Evolutionary conservation across 208 protist genomes (phyloP), one percentile per base, ranked within the genome.

Genomic region (Naegleria gruberi): DNA sequence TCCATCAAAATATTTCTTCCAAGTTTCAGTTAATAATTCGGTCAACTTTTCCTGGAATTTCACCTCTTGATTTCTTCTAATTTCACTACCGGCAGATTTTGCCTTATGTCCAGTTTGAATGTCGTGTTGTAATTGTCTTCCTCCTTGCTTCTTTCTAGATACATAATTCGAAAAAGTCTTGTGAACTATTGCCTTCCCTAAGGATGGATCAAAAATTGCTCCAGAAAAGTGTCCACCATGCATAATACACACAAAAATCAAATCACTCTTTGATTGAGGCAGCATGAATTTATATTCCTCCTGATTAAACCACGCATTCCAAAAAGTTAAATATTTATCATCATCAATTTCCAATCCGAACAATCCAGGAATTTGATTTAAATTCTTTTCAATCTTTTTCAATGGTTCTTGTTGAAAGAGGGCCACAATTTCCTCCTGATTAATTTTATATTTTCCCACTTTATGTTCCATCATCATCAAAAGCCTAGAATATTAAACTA

Each of bases 141-240:
- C 95, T 34, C 96, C 96, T 91, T 97, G 96, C 91, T 97, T 97
- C 89, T 97, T 97, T 41, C 96, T 94, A 87, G 96, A 94, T 5
- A 97, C 95, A 89, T 97, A 97, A n/a, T 96, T 94, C 91, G 96
- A 94, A 73, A 97, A 97, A 0, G 95, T 90, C 89, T 96, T 97
- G 93, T 97, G 95, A 2, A 93, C 90, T 4, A 97, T 84, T 55
- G 94, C 94, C 51, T 91, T 77, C 26, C 93, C 93, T 45, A 42
- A 45, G 12, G 34, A 15, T 30, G n/a, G 30, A 65, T 65, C 51
- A 65, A 65, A 65, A 65, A 65, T 65, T 65, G 19, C 51, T 23
- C 51, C 51, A 65, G 51, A 65, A 65, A 65, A 65, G 51, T 65
- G 12, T 65, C 51, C 51, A 65, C 51, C 51, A 65, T 65, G 51